Evolutionary conservation across 768 basidiomycete species (phyloP).

Genomic region (Tylopilus balloui): DNA sequence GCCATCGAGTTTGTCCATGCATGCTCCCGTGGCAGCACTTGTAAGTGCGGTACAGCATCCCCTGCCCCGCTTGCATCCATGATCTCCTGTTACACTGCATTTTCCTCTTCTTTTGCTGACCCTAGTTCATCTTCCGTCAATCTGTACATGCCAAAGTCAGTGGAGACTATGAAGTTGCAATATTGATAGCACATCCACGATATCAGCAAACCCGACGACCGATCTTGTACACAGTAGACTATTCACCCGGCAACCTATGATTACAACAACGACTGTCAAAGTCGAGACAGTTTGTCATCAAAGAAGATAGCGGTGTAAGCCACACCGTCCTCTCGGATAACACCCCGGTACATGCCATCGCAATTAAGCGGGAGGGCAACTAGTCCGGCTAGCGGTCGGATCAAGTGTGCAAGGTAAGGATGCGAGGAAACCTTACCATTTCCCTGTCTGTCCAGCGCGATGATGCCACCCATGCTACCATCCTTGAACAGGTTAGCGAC

Average conservation of each 20-base stretch:
- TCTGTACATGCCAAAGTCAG: too few species aligned
- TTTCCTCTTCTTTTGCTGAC: too few species aligned
- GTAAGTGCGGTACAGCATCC: too few species aligned
- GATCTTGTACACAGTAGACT: background rate
- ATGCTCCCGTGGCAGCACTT: too few species aligned
- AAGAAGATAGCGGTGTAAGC: conserved; percentile 73
- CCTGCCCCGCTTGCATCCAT: too few species aligned
- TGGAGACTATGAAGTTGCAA: background rate
- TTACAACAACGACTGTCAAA: too few species aligned
- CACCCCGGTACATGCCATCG: conserved; percentile 78
- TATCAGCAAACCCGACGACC: background rate
- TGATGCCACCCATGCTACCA: conserved; percentile 70
- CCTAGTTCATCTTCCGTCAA: too few species aligned
- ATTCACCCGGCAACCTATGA: background rate
- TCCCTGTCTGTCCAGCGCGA: conserved; percentile 66
- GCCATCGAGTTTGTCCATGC: too few species aligned
- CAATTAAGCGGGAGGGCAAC: conserved; percentile 75
- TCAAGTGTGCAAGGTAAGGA: background rate
- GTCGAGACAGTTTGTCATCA: conserved; percentile 49
- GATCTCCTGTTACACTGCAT: too few species aligned
- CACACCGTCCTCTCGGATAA: conserved; percentile 63
- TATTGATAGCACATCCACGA: background rate
- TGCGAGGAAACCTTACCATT: conserved; percentile 46
- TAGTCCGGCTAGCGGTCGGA: conserved; percentile 23
- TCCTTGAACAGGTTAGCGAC: conserved; percentile 54